Conservation (phyloP, 805 yeast species). For the Kluyveromyces lactis region DNA sequence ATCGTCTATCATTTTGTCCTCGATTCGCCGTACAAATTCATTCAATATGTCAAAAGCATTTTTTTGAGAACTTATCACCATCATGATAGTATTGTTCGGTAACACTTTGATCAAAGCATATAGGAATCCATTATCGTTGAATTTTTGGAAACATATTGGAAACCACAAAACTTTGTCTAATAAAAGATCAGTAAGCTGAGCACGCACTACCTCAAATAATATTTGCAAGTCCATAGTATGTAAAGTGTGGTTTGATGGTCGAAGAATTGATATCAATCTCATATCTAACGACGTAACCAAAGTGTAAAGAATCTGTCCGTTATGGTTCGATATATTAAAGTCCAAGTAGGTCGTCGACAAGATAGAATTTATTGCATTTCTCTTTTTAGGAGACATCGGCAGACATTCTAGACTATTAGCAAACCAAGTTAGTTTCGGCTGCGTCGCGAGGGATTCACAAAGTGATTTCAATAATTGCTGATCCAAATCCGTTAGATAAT, state of each 20-base stretch:
- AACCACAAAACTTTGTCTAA: slow-evolving; percentile 77
- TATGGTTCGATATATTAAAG: slow-evolving; percentile 22
- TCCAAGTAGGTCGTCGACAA: slow-evolving; percentile 19
- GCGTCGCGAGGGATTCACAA: slow-evolving; percentile 41
- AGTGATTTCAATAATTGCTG: slow-evolving; percentile 60
- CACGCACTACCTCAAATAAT: slow-evolving; percentile 61
- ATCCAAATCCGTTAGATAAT: slow-evolving; percentile 68
- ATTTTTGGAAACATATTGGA: slow-evolving; percentile 86
- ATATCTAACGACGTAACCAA: slow-evolving; percentile 56
- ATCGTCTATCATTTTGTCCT: neutral
- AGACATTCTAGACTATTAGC: slow-evolving; percentile 61
- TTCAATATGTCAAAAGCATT: slow-evolving; percentile 74
- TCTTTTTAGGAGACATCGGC: slow-evolving; percentile 45
- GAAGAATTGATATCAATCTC: slow-evolving; percentile 55
- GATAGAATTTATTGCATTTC: slow-evolving; percentile 40
- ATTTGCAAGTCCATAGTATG: slow-evolving; percentile 77
- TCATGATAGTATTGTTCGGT: slow-evolving; percentile 33
- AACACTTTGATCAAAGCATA: slow-evolving; percentile 69
- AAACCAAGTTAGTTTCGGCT: slow-evolving; percentile 42
- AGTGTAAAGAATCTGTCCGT: slow-evolving; percentile 63
- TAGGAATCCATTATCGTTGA: slow-evolving; percentile 80
- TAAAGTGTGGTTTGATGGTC: slow-evolving; percentile 71
- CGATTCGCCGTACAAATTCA: slow-evolving; percentile 44
- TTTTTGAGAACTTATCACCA: slow-evolving; percentile 49
- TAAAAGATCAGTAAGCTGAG: slow-evolving; percentile 26